phyloP scores from a whole-genome alignment of 768 basidiomycete species.

The Coprinopsis cinerea region DNA sequence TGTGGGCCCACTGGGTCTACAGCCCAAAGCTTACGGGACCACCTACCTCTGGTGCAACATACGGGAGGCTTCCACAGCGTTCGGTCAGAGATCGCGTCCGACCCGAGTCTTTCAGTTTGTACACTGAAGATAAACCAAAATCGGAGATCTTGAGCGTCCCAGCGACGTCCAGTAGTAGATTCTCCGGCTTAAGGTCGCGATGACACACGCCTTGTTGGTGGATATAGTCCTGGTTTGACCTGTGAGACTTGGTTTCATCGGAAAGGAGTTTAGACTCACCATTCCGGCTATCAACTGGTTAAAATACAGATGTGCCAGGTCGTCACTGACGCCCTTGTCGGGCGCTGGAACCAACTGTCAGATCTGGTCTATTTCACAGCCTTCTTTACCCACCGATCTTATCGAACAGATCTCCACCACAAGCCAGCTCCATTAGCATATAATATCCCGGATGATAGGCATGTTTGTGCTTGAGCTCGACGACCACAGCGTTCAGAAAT shows the following conservation, averaged over 20 bases:
- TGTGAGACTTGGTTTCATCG: slow-evolving; percentile 1
- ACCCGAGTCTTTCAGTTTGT: slow-evolving; percentile 74
- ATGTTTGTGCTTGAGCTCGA: slow-evolving; percentile 54
- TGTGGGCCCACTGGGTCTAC: too few species aligned
- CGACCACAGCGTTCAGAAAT: slow-evolving; percentile 72
- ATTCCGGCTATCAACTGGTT: slow-evolving; percentile 79
- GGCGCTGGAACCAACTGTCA: slow-evolving; percentile 51
- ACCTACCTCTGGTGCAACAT: slow-evolving; percentile 88
- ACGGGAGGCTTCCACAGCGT: slow-evolving; percentile 87
- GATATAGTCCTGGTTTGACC: slow-evolving; percentile 59
- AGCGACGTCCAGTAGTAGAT: slow-evolving; percentile 76
- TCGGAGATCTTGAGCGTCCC: slow-evolving; percentile 92
- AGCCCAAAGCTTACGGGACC: background rate
- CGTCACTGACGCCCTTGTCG: slow-evolving; percentile 80
- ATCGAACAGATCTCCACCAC: slow-evolving; percentile 94
- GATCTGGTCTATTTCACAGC: background rate
- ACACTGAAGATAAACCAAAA: slow-evolving; percentile 91
- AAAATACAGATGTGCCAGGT: slow-evolving; percentile 89
- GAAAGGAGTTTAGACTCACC: slow-evolving; percentile 35
- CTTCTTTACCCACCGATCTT: slow-evolving; percentile 74
- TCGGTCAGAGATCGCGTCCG: slow-evolving; percentile 73
- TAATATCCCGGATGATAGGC: slow-evolving; percentile 78
- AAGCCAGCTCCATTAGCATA: slow-evolving; percentile 88
- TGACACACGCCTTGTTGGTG: slow-evolving; percentile 91
- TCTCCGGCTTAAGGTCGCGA: slow-evolving; percentile 96